Evolutionary conservation across 2,329 filamentous ascomycete genomes (phyloP).

Genomic region (Trematosphaeria pertusa): DNA sequence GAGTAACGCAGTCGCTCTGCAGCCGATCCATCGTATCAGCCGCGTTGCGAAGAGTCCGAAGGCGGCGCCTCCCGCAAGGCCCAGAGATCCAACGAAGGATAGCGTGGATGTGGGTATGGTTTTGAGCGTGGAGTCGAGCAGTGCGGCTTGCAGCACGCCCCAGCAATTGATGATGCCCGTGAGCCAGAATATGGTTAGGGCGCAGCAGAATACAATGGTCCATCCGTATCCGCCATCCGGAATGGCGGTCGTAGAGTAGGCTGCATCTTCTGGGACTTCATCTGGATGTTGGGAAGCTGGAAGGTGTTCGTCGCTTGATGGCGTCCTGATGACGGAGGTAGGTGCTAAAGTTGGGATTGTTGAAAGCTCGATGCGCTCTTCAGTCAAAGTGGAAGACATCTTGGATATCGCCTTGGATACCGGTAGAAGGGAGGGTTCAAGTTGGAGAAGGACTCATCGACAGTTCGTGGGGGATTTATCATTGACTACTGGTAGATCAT

Average conservation of each 20-base stretch:
- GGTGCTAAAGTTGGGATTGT: slow-evolving; percentile 1
- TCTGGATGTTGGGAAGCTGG: slow-evolving; percentile 4
- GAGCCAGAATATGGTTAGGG: slow-evolving; percentile 59
- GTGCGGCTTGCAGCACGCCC: slow-evolving; percentile 66
- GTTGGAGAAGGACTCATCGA: no score
- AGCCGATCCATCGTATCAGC: slow-evolving; percentile 60
- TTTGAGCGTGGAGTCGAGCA: slow-evolving; percentile 58
- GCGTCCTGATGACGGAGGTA: not conserved
- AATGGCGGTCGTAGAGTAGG: slow-evolving; percentile 29
- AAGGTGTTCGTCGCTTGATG: not conserved
- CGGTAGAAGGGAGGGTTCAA: no score
- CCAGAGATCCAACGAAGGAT: slow-evolving; percentile 65
- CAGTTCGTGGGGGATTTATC: no score
- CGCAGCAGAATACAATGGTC: slow-evolving; percentile 60
- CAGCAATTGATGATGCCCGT: slow-evolving; percentile 65
- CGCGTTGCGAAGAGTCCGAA: slow-evolving; percentile 61
- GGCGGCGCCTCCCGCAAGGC: slow-evolving; percentile 58
- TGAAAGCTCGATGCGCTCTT: slow-evolving; percentile 21
- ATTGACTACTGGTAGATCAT: no score
- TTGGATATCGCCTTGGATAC: no score
- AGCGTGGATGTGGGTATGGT: slow-evolving; percentile 57
- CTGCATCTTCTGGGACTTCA: slow-evolving; percentile 20
- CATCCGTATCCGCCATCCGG: slow-evolving; percentile 66
- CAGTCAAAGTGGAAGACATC: slow-evolving; percentile 15
- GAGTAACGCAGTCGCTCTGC: slow-evolving; percentile 54